Evolutionary conservation across 2,329 filamentous ascomycete genomes (phyloP), one percentile per base, ranked within the genome.

Genomic region (Talaromyces sp.): DNA sequence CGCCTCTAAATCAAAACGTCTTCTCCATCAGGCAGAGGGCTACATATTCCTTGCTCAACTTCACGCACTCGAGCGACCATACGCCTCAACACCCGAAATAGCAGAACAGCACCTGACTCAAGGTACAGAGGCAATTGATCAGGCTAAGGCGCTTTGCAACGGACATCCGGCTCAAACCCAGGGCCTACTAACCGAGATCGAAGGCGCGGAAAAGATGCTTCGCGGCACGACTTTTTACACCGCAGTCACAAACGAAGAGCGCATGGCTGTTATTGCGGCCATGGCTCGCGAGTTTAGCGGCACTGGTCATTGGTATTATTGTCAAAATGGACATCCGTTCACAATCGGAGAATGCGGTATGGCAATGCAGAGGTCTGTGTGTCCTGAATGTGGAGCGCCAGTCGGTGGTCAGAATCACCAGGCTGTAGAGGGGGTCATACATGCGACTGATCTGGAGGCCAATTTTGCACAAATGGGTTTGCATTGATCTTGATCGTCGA

Each of bases 221-320:
- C 70, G 74, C 0, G 77, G 76, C 8, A 75, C 76, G 1, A 78
- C 78, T 0, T 85, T 86, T 68, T 85, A 86, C 72, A 72, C 74
- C 2, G 66, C 77, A 0, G 80, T 87, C 14, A 83, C 80, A 0
- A 79, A 76, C 10, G 79, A 82, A 3, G 85, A 89, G 75, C 81
- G 84, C 70, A 76, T 78, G 39, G 80, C 76, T 0, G 80, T 87
- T 2, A 79, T 83, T 60, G 61, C 68, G 1, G 85, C 86, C 2
- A 87, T 88, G 85, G 72, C 81, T 0, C 64, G 57, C 0, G 82
- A 84, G 66, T 82, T 86, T 43, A 66, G 61, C 0, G 82, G 83
- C 0, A 86, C 82, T 0, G 87, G 87, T 0, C 80, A 81, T 66
- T 81, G 78, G 70, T 83, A 79, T 63, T 74, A 77, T 62, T 79